These are phyloP conservation scores for Bidens hawaiensis DNA, from an alignment of 140 eudicot genomes.

Conservation along the genomic window DNA sequence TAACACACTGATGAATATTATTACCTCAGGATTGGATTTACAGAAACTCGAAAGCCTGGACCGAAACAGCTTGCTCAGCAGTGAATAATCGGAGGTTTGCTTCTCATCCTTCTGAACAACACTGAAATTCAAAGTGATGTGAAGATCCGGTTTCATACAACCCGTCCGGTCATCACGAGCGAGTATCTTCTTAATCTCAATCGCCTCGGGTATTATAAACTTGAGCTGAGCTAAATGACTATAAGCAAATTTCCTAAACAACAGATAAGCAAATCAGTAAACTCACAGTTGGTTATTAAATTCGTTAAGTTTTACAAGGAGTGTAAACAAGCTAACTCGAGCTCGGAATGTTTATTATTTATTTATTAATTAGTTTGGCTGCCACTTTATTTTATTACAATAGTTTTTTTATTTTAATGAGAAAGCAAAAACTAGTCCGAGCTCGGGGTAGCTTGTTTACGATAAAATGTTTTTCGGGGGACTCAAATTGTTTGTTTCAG, in stretches of 20 bases:
- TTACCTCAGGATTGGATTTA: conserved; percentile 71
- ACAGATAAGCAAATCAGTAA: not conserved
- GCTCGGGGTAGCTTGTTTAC: no score
- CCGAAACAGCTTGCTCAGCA: conserved; percentile 61
- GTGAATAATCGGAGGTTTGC: conserved; percentile 26
- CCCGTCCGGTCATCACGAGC: conserved; percentile 62
- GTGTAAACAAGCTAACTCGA: no score
- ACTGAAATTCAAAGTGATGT: conserved; percentile 33
- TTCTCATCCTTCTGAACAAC: conserved; percentile 35
- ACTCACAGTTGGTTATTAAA: not conserved
- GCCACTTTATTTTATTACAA: no score
- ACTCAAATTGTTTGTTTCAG: no score
- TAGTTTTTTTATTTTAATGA: no score
- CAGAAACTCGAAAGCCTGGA: conserved; percentile 46
- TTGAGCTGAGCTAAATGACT: conserved; percentile 76
- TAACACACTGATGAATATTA: no score
- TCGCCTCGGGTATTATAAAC: conserved; percentile 67
- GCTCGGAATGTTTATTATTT: no score
- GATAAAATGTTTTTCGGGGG: no score
- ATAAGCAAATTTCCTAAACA: conserved; percentile 61
- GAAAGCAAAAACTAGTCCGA: no score
- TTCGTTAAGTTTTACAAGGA: no score
- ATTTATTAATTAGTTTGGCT: no score
- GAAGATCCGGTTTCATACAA: conserved; percentile 83
- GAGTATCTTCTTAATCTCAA: conserved; percentile 59